A percentile compares a stretch with the other conserved stretches of the same genome.
Conservation (phyloP, 2,329 filamentous ascomycete genomes). For the Bipolaris gigantea region DNA sequence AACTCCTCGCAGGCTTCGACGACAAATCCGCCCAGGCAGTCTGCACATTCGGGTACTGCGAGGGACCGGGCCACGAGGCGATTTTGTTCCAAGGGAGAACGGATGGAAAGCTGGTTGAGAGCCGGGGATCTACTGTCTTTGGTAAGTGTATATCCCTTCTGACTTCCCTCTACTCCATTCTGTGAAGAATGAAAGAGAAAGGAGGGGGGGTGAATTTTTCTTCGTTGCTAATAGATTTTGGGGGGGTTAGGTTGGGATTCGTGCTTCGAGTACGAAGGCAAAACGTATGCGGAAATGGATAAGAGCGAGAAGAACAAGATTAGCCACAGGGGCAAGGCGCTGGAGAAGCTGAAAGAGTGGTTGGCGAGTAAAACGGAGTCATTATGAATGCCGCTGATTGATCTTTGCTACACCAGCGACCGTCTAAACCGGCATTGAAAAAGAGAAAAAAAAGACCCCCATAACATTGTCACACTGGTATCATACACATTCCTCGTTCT, state of each 20-base stretch:
- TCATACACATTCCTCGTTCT: background rate
- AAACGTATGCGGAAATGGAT: constrained; percentile 94
- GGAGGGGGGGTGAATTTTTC: too few relatives aligned
- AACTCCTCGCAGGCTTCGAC: constrained; percentile 81
- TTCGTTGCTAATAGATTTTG: constrained; percentile 86
- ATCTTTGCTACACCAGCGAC: too few relatives aligned
- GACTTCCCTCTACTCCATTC: too few relatives aligned
- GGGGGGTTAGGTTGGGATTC: constrained; percentile 81
- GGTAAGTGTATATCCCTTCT: too few relatives aligned
- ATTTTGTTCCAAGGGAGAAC: constrained; percentile 92
- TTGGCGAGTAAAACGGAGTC: constrained; percentile 54
- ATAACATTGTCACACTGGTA: constrained; percentile 1
- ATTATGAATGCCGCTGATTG: too few relatives aligned
- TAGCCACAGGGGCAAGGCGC: constrained; percentile 85
- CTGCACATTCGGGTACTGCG: constrained; percentile 91
- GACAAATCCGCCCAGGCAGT: constrained; percentile 93
- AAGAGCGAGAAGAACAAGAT: constrained; percentile 85
- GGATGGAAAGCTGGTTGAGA: constrained; percentile 79
- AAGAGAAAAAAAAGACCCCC: background rate
- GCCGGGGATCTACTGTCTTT: constrained; percentile 78
- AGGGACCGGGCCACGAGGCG: constrained; percentile 80
- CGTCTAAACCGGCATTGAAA: too few relatives aligned
- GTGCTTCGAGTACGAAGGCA: constrained; percentile 87
- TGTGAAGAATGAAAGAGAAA: too few relatives aligned
- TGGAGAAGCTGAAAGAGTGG: constrained; percentile 84